Evolutionary conservation across 441 rosid species (phyloP).

Genomic region (Flueggea neowawraea): DNA sequence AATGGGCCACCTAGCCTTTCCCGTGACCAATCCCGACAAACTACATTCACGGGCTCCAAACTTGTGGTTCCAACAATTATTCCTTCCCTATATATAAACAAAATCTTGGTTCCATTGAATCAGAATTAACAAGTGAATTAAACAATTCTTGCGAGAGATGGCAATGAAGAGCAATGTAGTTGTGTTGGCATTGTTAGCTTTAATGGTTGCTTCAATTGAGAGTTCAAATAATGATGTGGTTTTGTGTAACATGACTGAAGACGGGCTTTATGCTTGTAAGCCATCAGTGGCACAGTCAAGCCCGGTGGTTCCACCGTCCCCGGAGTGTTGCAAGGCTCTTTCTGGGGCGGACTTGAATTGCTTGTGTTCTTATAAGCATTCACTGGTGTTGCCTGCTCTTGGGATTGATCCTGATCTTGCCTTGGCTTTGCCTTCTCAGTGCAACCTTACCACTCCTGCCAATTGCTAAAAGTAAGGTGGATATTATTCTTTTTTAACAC

Average conservation of each 20-base stretch:
- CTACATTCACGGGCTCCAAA: no score
- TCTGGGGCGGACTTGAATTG: constrained; percentile 43
- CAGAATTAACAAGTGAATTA: no score
- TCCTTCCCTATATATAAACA: no score
- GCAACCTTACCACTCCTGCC: constrained; percentile 33
- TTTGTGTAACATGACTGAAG: constrained; percentile 42
- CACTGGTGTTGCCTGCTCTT: constrained; percentile 36
- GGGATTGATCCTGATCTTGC: constrained; percentile 69
- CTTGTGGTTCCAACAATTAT: no score
- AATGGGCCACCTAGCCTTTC: no score
- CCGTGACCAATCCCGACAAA: no score
- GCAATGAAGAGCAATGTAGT: no score
- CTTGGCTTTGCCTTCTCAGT: constrained; percentile 39
- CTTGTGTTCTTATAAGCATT: constrained; percentile 53
- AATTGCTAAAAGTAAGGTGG: constrained; percentile 17
- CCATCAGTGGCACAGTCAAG: constrained; percentile 49
- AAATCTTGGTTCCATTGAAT: no score
- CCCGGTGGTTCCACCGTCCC: constrained; percentile 44
- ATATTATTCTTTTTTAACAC: no score
- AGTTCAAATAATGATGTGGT: constrained; percentile 24
- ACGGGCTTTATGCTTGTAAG: constrained; percentile 47
- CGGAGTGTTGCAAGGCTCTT: constrained; percentile 46
- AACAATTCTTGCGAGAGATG: no score
- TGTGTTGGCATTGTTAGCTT: background rate
- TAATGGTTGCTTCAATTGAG: constrained; percentile 8